Percentiles rank a stretch among this genome's conserved stretches.
These are phyloP conservation scores for Rhodofomes roseus DNA, from an alignment of 1,284 basidiomycete species.

Conservation along the genomic window DNA sequence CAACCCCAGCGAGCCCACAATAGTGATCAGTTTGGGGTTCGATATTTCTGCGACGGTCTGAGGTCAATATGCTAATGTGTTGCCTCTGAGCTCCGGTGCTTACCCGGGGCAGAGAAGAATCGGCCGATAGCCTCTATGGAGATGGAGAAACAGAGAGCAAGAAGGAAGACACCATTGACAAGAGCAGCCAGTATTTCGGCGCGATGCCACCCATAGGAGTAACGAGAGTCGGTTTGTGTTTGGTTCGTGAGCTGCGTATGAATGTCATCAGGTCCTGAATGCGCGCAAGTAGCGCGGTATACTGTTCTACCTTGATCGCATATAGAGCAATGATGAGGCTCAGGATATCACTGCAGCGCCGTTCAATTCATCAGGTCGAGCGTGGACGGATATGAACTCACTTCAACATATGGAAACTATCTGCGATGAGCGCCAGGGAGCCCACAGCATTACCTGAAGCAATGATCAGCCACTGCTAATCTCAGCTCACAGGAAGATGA, in stretches of 20 bases:
- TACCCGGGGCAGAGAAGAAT: constrained; percentile 83
- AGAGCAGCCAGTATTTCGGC: constrained; percentile 97
- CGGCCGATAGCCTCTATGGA: constrained; percentile 90
- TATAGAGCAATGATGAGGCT: constrained; percentile 94
- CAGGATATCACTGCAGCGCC: constrained; percentile 77
- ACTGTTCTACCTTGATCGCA: constrained; percentile 77
- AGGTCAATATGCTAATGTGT: not conserved
- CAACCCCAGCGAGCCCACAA: constrained; percentile 89
- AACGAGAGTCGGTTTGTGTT: constrained; percentile 55
- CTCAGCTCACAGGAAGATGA: not conserved
- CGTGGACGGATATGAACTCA: constrained; percentile 32
- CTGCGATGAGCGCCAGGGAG: constrained; percentile 92
- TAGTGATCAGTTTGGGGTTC: constrained; percentile 83
- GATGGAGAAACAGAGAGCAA: constrained; percentile 96
- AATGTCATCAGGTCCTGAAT: constrained; percentile 9
- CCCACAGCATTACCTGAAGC: constrained; percentile 85
- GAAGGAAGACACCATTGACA: constrained; percentile 94
- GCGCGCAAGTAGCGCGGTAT: constrained; percentile 2
- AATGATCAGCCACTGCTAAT: constrained; percentile 5
- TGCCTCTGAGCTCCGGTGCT: constrained; percentile 16
- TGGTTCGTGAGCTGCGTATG: constrained; percentile 50
- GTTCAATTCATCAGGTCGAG: constrained; percentile 3
- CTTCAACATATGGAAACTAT: constrained; percentile 99
- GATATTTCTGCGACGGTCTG: constrained; percentile 67
- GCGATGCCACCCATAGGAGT: constrained; percentile 96